Conservation (phyloP, 2,329 filamentous ascomycete species). For the Nakataea oryzae region DNA sequence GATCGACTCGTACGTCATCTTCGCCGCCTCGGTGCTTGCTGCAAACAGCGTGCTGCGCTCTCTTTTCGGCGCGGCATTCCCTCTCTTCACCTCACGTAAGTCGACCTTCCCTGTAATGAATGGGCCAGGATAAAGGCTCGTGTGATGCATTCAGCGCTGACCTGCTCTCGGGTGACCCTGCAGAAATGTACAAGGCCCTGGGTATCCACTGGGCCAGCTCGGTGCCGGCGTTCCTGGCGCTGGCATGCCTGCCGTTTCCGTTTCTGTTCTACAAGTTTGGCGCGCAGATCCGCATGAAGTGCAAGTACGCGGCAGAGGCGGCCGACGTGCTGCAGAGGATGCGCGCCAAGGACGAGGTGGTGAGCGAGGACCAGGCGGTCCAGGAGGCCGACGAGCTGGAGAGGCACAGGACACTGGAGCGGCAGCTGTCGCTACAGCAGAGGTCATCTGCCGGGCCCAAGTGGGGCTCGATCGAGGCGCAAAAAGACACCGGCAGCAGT, state of each 20-base stretch:
- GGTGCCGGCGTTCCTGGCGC: conserved; percentile 62
- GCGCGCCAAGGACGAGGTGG: conserved; percentile 16
- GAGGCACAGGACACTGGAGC: background rate
- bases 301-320: conserved; percentile 60
- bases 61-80: conserved; percentile 62
- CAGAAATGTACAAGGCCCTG: conserved; percentile 41
- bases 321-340: conserved; percentile 45
- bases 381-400: conserved; percentile 14
- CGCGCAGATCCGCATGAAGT: conserved; percentile 48
- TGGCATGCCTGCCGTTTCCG: conserved; percentile 63
- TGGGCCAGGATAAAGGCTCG: background rate
- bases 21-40: conserved; percentile 64
- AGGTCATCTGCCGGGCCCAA: background rate
- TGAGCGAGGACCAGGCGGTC: conserved; percentile 17
- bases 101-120: background rate
- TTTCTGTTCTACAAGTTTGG: conserved; percentile 71
- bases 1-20: conserved; percentile 63
- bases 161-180: background rate
- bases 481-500: background rate
- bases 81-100: conserved; percentile 51
- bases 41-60: conserved; percentile 64
- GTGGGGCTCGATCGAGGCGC: background rate
- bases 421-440: background rate
- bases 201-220: conserved; percentile 69
- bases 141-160: too few species aligned